Evolutionary conservation across 768 basidiomycete species (phyloP), one percentile per base, ranked within the genome.

Genomic region (Rhizopogon salebrosus): DNA sequence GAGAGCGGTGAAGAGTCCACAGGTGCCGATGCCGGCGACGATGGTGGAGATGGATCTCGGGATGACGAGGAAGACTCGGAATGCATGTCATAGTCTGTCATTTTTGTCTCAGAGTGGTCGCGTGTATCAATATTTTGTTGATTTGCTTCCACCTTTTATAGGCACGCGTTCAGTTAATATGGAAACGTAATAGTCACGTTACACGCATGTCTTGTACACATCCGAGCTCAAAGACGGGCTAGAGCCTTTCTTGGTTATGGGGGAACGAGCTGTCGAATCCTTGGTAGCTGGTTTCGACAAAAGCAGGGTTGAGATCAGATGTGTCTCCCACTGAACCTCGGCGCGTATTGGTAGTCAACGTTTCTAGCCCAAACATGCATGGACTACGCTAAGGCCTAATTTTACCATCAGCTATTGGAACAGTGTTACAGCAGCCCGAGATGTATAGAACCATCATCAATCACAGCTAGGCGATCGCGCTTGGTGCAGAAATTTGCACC

Each of bases 241-340:
- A n/a, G n/a, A n/a, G n/a, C n/a, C n/a, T n/a, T n/a, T n/a, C n/a
- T n/a, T n/a, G n/a, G n/a, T n/a, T n/a, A n/a, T 94, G 92, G 84
- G 94, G 84, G 22, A 70, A 81, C 54, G 72, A 77, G 41, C 67
- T 97, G 14, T 77, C 78, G 2, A 98, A 91, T 65, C 95, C 97
- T 71, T 98, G 16, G 95, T 95, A 3, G 97, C 97, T 18, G 97
- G 97, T 0, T 98, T 98, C 63, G 97, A 99, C 78, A 99, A 98
- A 72, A 89, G 92, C 61, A 98, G 95, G 86, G 95, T 99, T 35
- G 95, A 99, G 69, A 85, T 98, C 49, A 95, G 97, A 6, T 97
- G 93, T 59, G 87, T 98, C 9, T 98, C 97, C 2, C 97, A n/a
- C 95, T 7, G 88, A 91, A 64, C 88, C 95, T 24, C 94, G 97